These are phyloP conservation scores for Ophiosphaerella korrae DNA, from an alignment of 2,329 filamentous ascomycete genomes.

Conservation along the genomic window DNA sequence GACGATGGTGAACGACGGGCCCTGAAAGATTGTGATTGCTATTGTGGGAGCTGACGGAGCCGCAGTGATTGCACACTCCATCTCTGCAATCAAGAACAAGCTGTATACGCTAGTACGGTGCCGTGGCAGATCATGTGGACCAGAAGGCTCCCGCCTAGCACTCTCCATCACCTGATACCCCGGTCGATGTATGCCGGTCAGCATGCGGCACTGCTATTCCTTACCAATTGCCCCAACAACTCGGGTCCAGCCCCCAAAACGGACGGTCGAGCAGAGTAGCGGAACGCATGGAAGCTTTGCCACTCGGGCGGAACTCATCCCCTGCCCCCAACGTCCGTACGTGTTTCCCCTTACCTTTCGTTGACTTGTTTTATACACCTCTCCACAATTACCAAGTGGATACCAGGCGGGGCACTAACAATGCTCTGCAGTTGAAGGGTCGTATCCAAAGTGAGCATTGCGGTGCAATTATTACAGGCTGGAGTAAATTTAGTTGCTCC, in stretches of 20 bases:
- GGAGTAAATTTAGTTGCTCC: no score
- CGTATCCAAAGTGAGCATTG: no score
- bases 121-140: conserved; percentile 25
- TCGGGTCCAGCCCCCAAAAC: conserved; percentile 22
- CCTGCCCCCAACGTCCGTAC: neutral
- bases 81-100: conserved; percentile 2
- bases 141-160: conserved; percentile 17
- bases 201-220: conserved; percentile 24
- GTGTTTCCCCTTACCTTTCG: neutral
- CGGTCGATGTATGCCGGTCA: conserved; percentile 29
- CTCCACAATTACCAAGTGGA: conserved; percentile 6
- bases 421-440: no score
- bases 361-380: neutral
- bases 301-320: conserved; percentile 27
- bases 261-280: conserved; percentile 17
- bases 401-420: neutral
- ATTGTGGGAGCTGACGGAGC: conserved; percentile 39
- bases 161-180: conserved; percentile 31
- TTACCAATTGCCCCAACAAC: conserved; percentile 21
- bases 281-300: conserved; percentile 32
- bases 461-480: no score
- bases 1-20: neutral
- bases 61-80: conserved; percentile 23
- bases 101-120: conserved; percentile 19
- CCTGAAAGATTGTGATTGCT: conserved; percentile 7